These are phyloP conservation scores for Xylaria flabelliformis DNA, from an alignment of 495 filamentous ascomycete genomes.

Conservation along the genomic window DNA sequence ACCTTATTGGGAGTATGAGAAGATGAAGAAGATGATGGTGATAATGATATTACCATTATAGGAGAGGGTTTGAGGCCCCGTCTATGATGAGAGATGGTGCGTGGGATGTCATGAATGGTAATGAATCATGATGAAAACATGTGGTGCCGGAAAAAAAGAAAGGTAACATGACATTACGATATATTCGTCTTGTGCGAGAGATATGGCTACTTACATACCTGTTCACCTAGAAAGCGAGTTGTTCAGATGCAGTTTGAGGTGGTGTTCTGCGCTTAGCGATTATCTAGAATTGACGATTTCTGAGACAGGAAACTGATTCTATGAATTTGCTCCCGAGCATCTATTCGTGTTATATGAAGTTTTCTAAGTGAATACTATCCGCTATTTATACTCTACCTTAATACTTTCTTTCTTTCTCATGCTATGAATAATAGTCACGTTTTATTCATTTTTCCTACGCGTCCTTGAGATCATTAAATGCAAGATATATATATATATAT, in stretches of 20 bases:
- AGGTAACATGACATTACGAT: neutral
- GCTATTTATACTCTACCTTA: too few species aligned
- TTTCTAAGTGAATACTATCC: too few species aligned
- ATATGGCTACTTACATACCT: neutral
- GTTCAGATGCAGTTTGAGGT: neutral
- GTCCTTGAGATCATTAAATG: too few species aligned
- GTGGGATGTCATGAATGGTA: neutral
- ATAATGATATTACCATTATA: neutral
- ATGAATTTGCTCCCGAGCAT: neutral
- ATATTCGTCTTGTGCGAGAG: neutral
- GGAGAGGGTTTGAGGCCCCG: neutral
- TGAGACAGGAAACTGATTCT: neutral
- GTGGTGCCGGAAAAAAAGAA: neutral
- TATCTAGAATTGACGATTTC: neutral
- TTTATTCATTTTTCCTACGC: too few species aligned
- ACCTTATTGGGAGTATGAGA: constrained; percentile 84
- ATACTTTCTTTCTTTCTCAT: too few species aligned
- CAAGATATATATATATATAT: too few species aligned
- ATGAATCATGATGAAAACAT: neutral
- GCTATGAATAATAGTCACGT: too few species aligned
- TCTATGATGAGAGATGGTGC: neutral
- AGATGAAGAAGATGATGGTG: constrained; percentile 38
- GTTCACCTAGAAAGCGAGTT: neutral
- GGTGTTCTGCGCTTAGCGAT: neutral
- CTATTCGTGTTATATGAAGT: neutral